A percentile compares a stretch with the other conserved stretches of the same genome.
These are phyloP conservation scores for Chaetoceros muelleri DNA, from an alignment of 108 stramenopile genomes.

Conservation along the genomic window DNA sequence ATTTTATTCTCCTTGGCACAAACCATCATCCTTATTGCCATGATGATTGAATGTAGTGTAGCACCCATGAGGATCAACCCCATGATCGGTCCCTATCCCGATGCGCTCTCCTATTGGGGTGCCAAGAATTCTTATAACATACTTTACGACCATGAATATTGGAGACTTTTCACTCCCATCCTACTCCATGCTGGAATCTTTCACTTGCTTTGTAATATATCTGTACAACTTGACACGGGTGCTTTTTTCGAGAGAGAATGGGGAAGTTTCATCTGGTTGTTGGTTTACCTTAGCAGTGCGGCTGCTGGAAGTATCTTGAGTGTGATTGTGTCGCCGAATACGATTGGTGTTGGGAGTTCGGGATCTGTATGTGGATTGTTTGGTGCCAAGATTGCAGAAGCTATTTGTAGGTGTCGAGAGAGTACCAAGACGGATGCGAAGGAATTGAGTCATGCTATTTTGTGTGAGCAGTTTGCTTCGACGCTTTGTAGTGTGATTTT, in stretches of 20 bases:
- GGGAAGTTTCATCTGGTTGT: conserved; percentile 25
- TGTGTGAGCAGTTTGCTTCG: conserved; percentile 24
- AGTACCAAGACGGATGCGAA: conserved; percentile 1
- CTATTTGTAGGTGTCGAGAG: conserved; percentile 19
- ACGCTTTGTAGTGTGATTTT: conserved; percentile 21
- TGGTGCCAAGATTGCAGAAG: conserved; percentile 46
- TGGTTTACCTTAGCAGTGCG: conserved; percentile 27
- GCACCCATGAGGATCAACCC: conserved; percentile 45
- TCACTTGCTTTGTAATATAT: conserved; percentile 40
- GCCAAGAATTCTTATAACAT: conserved; percentile 49
- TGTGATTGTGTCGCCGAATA: conserved; percentile 22
- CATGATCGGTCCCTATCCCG: conserved; percentile 62
- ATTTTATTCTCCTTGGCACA: not conserved
- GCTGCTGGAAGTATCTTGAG: conserved; percentile 15
- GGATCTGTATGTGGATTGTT: conserved; percentile 50
- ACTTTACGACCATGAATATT: conserved; percentile 26
- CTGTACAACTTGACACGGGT: conserved; percentile 39
- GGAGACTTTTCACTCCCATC: conserved; percentile 36
- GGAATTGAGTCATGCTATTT: conserved; percentile 4
- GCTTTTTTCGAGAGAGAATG: conserved; percentile 53
- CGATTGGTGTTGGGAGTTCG: conserved; percentile 34
- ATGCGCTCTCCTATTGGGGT: conserved; percentile 51
- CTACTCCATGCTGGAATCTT: conserved; percentile 48
- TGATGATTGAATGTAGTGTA: conserved; percentile 4
- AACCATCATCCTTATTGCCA: not conserved